These are phyloP conservation scores for Trypanosoma theileri DNA, from an alignment of 208 protist genomes.

Conservation along the genomic window DNA sequence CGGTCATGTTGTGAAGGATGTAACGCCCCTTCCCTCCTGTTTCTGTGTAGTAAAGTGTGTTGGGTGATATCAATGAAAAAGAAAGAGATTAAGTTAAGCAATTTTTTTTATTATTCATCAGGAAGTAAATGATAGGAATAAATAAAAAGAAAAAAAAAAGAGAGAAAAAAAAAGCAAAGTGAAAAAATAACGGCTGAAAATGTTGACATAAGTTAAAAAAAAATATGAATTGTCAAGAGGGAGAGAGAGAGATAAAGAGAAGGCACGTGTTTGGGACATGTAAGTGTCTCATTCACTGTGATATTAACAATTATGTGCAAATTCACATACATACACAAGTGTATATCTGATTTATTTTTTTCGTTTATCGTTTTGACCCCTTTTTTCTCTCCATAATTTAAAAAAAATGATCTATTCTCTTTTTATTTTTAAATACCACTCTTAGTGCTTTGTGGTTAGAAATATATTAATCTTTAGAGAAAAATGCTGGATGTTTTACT, in stretches of 20 bases:
- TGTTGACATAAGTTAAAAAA: background rate
- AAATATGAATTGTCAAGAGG: constrained; percentile 1
- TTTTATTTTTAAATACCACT: constrained; percentile 10
- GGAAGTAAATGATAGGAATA: constrained; percentile 2
- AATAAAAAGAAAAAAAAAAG: constrained; percentile 2
- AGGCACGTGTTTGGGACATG: too few relatives aligned
- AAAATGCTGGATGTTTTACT: constrained; percentile 8
- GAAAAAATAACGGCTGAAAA: too few relatives aligned
- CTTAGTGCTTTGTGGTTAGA: too few relatives aligned
- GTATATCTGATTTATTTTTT: too few relatives aligned
- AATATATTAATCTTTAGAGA: too few relatives aligned
- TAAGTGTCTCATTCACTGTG: too few relatives aligned
- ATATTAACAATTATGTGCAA: too few relatives aligned
- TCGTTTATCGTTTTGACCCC: too few relatives aligned
- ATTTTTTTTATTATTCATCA: background rate
- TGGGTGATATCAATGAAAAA: background rate
- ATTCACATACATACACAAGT: too few relatives aligned
- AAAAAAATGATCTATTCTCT: constrained; percentile 12
- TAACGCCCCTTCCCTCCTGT: background rate
- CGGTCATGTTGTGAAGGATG: too few relatives aligned
- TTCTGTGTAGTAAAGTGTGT: background rate
- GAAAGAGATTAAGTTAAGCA: constrained; percentile 10
- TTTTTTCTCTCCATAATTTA: background rate
- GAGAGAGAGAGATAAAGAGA: background rate
- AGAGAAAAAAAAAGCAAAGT: constrained; percentile 12